phyloP scores from a whole-genome alignment of 148 eudicot species.

The Heliamphora exappendiculata region DNA sequence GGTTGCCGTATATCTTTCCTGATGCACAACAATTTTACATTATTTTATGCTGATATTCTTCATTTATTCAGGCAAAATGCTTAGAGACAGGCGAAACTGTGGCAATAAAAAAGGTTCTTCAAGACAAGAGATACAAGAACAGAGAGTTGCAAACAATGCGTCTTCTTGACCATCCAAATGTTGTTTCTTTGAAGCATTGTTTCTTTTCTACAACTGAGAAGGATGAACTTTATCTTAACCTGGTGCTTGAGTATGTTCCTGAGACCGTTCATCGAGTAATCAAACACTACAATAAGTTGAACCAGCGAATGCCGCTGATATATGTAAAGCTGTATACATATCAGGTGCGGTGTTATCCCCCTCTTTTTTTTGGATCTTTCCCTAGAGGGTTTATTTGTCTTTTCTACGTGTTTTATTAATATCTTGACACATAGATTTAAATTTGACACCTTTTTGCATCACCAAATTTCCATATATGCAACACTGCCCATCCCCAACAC shows the following conservation, averaged over 20 bases:
- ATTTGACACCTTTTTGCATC: neutral
- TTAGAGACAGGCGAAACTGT: slow-evolving; percentile 76
- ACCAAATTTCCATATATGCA: neutral
- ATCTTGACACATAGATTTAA: neutral
- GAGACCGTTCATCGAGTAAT: slow-evolving; percentile 70
- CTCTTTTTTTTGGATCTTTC: neutral
- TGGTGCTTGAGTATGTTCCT: slow-evolving; percentile 77
- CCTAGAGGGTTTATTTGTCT: neutral
- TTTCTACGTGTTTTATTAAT: neutral
- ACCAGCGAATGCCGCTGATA: slow-evolving; percentile 66
- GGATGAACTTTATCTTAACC: slow-evolving; percentile 70
- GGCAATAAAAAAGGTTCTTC: slow-evolving; percentile 81
- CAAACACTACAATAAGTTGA: slow-evolving; percentile 64
- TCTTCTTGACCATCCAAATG: slow-evolving; percentile 72
- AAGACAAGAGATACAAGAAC: slow-evolving; percentile 78
- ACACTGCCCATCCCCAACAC: neutral
- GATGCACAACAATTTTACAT: neutral
- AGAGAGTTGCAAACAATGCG: slow-evolving; percentile 84
- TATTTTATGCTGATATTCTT: slow-evolving; percentile 12
- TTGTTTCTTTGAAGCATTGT: slow-evolving; percentile 68
- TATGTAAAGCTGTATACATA: slow-evolving; percentile 69
- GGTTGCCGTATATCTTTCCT: neutral
- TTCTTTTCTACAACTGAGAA: slow-evolving; percentile 82
- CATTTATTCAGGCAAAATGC: slow-evolving; percentile 53
- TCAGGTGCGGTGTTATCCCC: slow-evolving; percentile 37